phyloP scores from a whole-genome alignment of 2,329 filamentous ascomycete species.

The Aspergillus carbonarius region DNA sequence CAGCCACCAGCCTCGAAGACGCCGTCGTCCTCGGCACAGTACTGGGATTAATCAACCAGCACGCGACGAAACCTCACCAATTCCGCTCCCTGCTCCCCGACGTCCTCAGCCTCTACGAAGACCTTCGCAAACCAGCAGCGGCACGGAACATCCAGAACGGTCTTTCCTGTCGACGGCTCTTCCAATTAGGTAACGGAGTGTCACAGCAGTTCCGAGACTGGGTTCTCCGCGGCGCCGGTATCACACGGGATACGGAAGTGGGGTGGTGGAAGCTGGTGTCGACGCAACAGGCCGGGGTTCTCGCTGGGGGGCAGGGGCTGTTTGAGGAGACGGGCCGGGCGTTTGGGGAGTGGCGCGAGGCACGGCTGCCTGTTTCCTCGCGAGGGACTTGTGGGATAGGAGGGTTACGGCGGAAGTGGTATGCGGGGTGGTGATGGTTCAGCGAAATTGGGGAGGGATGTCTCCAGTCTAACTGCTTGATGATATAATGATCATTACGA shows the following conservation, averaged over 20 bases:
- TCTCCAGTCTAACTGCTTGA: too few relatives aligned
- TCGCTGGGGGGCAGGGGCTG: not conserved
- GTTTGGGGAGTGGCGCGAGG: not conserved
- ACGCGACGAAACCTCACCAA: not conserved
- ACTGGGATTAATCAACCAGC: not conserved
- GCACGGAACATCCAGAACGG: not conserved
- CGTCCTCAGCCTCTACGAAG: not conserved
- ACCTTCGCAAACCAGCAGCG: not conserved
- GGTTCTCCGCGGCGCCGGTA: not conserved
- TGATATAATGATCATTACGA: too few relatives aligned
- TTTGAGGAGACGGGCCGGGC: not conserved
- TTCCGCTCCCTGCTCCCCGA: not conserved
- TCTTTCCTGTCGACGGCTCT: not conserved
- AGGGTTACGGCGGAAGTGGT: not conserved
- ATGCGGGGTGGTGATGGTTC: not conserved
- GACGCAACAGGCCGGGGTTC: not conserved
- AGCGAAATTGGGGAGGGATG: too few relatives aligned
- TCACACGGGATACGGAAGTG: not conserved
- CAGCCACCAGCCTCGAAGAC: not conserved
- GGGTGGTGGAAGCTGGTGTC: slow-evolving; percentile 1
- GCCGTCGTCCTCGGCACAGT: not conserved
- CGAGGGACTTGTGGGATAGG: not conserved
- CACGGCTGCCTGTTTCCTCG: not conserved
- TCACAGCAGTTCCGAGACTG: not conserved
- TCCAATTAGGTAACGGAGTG: not conserved